A percentile compares a stretch with the other conserved stretches of the same genome.
phyloP scores from a whole-genome alignment of 2,329 filamentous ascomycete species.

The Eurotiales sp. region DNA sequence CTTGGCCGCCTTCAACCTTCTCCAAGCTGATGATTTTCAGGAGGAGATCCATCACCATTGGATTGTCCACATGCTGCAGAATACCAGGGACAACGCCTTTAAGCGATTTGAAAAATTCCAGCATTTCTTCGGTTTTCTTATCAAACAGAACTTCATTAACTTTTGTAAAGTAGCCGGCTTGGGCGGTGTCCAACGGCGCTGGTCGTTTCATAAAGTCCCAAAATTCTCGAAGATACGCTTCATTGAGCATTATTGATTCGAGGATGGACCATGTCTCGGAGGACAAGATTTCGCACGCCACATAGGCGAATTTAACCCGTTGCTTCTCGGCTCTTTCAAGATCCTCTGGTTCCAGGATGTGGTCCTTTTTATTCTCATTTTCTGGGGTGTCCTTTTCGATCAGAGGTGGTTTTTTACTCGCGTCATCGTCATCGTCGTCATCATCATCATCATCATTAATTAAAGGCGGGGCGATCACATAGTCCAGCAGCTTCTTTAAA shows the following conservation, averaged over 20 bases:
- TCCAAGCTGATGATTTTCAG: constrained; percentile 97
- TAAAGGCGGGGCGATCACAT: constrained; percentile 73
- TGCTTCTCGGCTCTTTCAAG: constrained; percentile 80
- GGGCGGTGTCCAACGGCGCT: constrained; percentile 84
- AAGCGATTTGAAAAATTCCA: constrained; percentile 79
- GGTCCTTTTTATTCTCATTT: constrained; percentile 31
- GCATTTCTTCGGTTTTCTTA: constrained; percentile 97
- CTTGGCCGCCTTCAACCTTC: constrained; percentile 83
- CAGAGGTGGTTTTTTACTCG: constrained; percentile 25
- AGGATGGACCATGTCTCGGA: constrained; percentile 97
- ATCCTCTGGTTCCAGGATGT: constrained; percentile 36
- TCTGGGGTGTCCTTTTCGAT: constrained; percentile 35
- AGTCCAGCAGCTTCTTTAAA: constrained; percentile 79
- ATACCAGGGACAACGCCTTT: constrained; percentile 79
- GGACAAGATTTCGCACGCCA: constrained; percentile 87
- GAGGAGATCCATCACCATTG: constrained; percentile 96
- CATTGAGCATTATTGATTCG: constrained; percentile 85
- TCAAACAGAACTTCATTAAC: constrained; percentile 97
- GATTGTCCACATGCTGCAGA: constrained; percentile 90
- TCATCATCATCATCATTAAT: constrained; percentile 52
- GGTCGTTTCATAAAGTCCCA: constrained; percentile 84
- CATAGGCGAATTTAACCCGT: constrained; percentile 88
- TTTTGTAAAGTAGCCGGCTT: constrained; percentile 97
- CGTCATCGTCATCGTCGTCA: constrained; percentile 50
- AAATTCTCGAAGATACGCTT: constrained; percentile 72